A percentile compares a stretch with the other conserved stretches of the same genome.
phyloP scores from a whole-genome alignment of 371 early-diverging fungal species.

The Zopfochytrium polystomum region DNA sequence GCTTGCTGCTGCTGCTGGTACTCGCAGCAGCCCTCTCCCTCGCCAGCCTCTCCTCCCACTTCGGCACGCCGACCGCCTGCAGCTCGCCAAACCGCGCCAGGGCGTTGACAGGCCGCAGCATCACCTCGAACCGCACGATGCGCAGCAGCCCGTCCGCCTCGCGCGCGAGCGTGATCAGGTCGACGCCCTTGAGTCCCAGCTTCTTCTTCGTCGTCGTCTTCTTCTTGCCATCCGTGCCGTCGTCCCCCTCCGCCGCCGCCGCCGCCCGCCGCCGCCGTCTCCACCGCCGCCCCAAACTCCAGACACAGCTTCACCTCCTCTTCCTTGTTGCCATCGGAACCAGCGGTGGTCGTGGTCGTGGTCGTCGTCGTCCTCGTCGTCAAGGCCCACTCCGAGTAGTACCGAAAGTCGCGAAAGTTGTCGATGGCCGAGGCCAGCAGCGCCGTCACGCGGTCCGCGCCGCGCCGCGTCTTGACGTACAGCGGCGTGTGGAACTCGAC shows the following conservation, averaged over 20 bases:
- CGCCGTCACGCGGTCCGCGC: conserved; percentile 13
- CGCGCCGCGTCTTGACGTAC: conserved; percentile 26
- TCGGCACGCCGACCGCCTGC: conserved; percentile 18
- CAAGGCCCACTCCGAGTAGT: conserved; percentile 20
- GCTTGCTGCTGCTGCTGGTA: too few species aligned
- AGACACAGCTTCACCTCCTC: not conserved
- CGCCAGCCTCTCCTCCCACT: conserved; percentile 3
- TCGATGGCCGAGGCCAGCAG: conserved; percentile 20
- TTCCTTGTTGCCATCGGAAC: not conserved
- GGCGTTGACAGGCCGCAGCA: conserved; percentile 29
- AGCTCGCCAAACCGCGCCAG: conserved; percentile 27
- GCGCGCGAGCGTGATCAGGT: conserved; percentile 14
- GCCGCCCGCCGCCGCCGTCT: too few species aligned
- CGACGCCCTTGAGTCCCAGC: conserved; percentile 17
- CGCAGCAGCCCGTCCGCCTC: conserved; percentile 1
- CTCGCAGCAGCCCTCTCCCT: too few species aligned
- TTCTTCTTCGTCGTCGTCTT: too few species aligned
- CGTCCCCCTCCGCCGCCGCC: too few species aligned
- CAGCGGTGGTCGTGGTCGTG: conserved; percentile 12
- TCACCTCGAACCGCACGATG: conserved; percentile 30
- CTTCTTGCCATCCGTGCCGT: too few species aligned
- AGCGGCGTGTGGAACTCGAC: conserved; percentile 31
- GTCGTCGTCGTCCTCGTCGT: conserved; percentile 15
- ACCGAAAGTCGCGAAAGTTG: conserved; percentile 26
- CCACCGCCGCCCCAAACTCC: too few species aligned